Evolutionary conservation across 805 yeast species (phyloP).

Genomic region (Candida sakaeoensis): DNA sequence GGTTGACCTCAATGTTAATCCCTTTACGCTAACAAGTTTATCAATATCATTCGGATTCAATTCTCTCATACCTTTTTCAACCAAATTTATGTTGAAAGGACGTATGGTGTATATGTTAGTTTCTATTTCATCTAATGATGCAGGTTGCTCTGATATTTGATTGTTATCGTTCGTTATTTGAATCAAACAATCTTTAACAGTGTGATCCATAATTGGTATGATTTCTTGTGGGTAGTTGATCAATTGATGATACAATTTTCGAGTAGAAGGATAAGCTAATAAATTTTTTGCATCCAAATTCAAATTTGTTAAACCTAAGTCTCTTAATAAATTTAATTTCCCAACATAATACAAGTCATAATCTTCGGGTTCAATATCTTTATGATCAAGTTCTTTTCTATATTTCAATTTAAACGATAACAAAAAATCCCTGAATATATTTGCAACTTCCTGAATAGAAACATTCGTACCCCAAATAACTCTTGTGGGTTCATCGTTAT

Average conservation of each 20-base stretch:
- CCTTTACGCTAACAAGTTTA: conserved; percentile 86
- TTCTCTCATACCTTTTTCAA: conserved; percentile 79
- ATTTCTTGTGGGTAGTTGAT: conserved; percentile 95
- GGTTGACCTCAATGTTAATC: conserved; percentile 83
- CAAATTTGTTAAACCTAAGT: conserved; percentile 74
- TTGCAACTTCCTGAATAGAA: conserved; percentile 82
- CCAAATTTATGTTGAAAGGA: conserved; percentile 75
- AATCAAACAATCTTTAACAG: conserved; percentile 85
- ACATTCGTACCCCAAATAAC: conserved; percentile 99
- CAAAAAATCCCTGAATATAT: conserved; percentile 75
- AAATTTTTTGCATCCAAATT: conserved; percentile 82
- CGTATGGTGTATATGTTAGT: conserved; percentile 80
- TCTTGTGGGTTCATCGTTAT: conserved; percentile 65
- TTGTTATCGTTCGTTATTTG: conserved; percentile 55
- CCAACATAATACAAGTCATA: conserved; percentile 72
- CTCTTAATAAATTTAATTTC: conserved; percentile 69
- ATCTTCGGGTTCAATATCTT: conserved; percentile 48
- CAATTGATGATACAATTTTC: conserved; percentile 78
- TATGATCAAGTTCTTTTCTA: conserved; percentile 49
- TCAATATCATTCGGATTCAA: conserved; percentile 93
- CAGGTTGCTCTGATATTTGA: conserved; percentile 15
- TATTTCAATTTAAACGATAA: conserved; percentile 79
- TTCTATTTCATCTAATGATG: conserved; percentile 66
- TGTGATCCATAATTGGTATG: conserved; percentile 96
- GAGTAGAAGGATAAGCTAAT: conserved; percentile 64